Evolutionary conservation across 202 grass and related monocot genomes (phyloP).

Genomic region (Alloteropsis angusta): DNA sequence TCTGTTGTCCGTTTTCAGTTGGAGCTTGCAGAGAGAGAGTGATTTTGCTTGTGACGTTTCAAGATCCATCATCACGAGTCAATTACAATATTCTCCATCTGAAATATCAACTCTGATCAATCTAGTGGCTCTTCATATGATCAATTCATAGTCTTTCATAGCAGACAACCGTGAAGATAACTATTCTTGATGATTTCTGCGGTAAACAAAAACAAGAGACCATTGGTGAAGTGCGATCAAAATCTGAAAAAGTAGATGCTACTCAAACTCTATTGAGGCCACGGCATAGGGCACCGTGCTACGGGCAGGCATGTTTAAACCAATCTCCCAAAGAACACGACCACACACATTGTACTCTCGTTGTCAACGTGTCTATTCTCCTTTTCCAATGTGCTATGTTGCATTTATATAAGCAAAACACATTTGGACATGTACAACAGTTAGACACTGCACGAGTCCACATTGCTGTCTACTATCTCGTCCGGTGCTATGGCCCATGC

Average conservation of each 20-base stretch:
- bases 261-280: too few species aligned
- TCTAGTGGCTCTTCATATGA: neutral
- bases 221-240: too few species aligned
- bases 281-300: neutral
- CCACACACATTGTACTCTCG: neutral
- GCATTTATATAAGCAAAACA: neutral
- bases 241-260: too few species aligned
- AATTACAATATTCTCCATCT: neutral
- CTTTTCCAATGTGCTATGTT: neutral
- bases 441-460: too few species aligned
- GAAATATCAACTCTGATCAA: neutral
- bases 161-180: too few species aligned
- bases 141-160: too few species aligned
- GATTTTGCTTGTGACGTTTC: neutral
- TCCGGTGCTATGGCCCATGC: too few species aligned
- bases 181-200: too few species aligned
- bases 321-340: neutral
- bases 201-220: too few species aligned
- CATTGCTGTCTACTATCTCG: too few species aligned
- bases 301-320: neutral
- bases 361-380: neutral
- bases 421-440: too few species aligned
- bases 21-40: neutral
- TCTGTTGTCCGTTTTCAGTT: neutral
- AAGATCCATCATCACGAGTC: neutral